Evolutionary conservation across 176 grass and related monocot genomes (phyloP), one percentile per base, ranked within the genome.

Genomic region (Zoysia pacifica): DNA sequence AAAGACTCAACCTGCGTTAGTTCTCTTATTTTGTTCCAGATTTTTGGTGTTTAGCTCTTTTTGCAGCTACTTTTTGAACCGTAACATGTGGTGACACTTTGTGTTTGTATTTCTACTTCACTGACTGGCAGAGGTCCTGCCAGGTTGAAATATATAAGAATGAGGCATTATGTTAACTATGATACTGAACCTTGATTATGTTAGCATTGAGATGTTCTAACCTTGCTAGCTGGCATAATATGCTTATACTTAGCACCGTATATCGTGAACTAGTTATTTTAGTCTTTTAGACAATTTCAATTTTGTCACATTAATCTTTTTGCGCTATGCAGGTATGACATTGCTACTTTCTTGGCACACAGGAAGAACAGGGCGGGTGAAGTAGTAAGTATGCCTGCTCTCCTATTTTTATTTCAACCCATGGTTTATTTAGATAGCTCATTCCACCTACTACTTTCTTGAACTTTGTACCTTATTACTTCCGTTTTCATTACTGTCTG

Each of bases 281-380:
- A 13, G 69, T 45, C 59, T 5, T 48, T 82, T 81, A 87, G 67
- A 14, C 50, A 82, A 80, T 59, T 62, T 70, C 9, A 72, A 37
- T 68, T 51, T 55, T 58, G 69, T 78, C 53, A 79, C 53, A 55
- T 76, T 76, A 64, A 51, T 51, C 3, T 62, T 14, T 88, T 82
- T 79, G 10, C 82, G 65, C 74, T 67, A 58, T 82, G 77, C 86
- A 99, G 97, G 97, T 99, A 96, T 6, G 97, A 99, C 64, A 72
- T 99, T 65, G 69, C 76, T 15, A 56, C 74, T 18, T 99, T 99
- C 81, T 79, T 99, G 74, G 84, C 90, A 70, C 88, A 96, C 54
- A 82, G 90, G 73, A 81, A 12, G 78, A 86, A 82, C 64, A 88
- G 40, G 69, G 82, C 82, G 41, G 97, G 90, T 50, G 97, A 99